Evolutionary conservation across 1,139 yeast genomes (phyloP), one percentile per base, ranked within the genome.

Genomic region (Suhomyces atakaporum): DNA sequence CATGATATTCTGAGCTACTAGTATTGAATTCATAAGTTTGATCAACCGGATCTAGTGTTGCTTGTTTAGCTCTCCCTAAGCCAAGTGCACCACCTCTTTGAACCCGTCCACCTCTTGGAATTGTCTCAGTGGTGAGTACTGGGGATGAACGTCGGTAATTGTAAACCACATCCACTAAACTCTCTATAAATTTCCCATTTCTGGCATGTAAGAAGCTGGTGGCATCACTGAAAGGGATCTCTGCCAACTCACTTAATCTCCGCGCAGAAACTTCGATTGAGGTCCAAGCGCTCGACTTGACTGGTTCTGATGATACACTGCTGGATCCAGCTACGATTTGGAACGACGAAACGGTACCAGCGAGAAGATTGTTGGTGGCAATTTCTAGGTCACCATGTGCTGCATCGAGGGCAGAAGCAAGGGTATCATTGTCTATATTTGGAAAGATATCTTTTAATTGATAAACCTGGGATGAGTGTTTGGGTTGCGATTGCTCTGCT

Each of bases 161-260:
- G 31, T 34, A 47, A 13, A 69, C 51, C 5, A 70, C 48, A 13
- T 62, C 66, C 16, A 58, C 50, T 25, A 70, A 45, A 2, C 69
- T 48, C 18, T 47, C 48, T 3, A 50, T 31, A 21, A 57, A 49
- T 29, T 59, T 52, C 9, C 53, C 51, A 1, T 51, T 33, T 49
- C 64, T 29, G 3, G 38, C 30, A 21, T 42, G 41, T 24, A 45
- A 29, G 23, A 20, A 45, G 21, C 43, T 36, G 21, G 40, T 29
- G 16, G 46, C 46, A 20, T 43, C 45, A 10, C 30, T 27, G 4
- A 35, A 18, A 2, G 40, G 35, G 15, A 45, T 36, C 7, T 27
- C 39, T 8, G 44, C 34, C 28, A 40, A 16, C 14, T 38, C 38
- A 2, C 35, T 25, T 21, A 47, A 31, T 34, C 31, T 35, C 19